Evolutionary conservation across 768 basidiomycete genomes (phyloP).

Genomic region (Auriculariales sp.): DNA sequence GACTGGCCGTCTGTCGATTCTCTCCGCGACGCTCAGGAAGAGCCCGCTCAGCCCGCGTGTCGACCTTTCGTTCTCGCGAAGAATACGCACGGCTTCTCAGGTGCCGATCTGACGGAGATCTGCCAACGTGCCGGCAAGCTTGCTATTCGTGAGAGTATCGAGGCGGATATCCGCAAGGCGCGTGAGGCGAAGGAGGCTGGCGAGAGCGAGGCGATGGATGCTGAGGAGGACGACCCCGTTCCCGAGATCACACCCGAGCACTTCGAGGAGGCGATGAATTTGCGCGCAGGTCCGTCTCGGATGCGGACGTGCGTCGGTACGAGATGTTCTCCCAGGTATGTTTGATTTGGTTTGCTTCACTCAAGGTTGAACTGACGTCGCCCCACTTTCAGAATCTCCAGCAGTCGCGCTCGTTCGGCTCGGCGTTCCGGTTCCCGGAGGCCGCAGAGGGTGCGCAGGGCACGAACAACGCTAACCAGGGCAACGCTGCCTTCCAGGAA

Average conservation of each 20-base stretch:
- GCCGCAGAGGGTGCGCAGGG: conserved; percentile 20
- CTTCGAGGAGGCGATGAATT: conserved; percentile 99
- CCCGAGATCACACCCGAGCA: conserved; percentile 78
- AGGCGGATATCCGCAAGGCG: conserved; percentile 68
- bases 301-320: conserved; percentile 92
- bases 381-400: conserved; percentile 54
- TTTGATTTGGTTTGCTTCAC: conserved; percentile 3
- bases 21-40: conserved; percentile 83
- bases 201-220: conserved; percentile 43
- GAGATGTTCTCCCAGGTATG: conserved; percentile 92
- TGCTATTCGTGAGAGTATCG: conserved; percentile 90
- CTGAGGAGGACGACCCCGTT: conserved; percentile 69
- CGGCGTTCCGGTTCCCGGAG: conserved; percentile 98
- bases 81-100: conserved; percentile 94
- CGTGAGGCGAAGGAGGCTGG: conserved; percentile 65
- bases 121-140: conserved; percentile 96
- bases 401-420: conserved; percentile 84
- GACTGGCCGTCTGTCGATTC: conserved; percentile 76
- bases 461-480: conserved; percentile 28
- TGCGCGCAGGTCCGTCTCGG: conserved; percentile 91
- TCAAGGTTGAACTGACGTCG: not conserved
- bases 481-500: conserved; percentile 67
- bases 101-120: conserved; percentile 99
- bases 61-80: conserved; percentile 75
- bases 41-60: conserved; percentile 76